Evolutionary conservation across 257 asterid genomes (phyloP).

Genomic region (Lithospermum erythrorhizon): DNA sequence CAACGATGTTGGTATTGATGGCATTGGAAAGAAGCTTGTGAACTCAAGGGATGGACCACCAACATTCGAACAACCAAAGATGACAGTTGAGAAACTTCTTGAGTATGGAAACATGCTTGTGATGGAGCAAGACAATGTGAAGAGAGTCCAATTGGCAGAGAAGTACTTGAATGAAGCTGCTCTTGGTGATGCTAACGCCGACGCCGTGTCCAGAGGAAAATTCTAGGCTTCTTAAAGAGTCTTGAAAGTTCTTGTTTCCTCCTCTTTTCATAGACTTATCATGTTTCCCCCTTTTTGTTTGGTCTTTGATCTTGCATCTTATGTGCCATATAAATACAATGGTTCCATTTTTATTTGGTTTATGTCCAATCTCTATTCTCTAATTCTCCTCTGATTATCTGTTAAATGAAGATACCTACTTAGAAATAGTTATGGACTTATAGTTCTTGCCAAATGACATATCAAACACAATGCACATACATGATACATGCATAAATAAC

Average conservation of each 20-base stretch:
- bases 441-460: too few species aligned
- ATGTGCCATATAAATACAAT: neutral
- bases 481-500: too few species aligned
- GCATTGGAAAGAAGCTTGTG: constrained; percentile 50
- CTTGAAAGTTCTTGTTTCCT: neutral
- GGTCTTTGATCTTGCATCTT: neutral
- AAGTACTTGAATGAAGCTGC: constrained; percentile 62
- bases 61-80: constrained; percentile 55
- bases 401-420: too few species aligned
- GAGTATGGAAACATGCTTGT: constrained; percentile 76
- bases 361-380: too few species aligned
- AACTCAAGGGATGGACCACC: constrained; percentile 79
- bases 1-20: constrained; percentile 36
- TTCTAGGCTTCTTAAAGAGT: constrained; percentile 27
- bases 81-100: constrained; percentile 56
- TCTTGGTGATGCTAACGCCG: constrained; percentile 74
- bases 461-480: too few species aligned
- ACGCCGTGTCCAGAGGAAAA: constrained; percentile 37
- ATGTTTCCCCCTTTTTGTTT: neutral
- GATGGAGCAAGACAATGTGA: constrained; percentile 74
- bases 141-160: constrained; percentile 83
- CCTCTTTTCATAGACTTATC: neutral
- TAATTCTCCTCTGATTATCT: too few species aligned
- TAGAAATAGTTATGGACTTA: too few species aligned
- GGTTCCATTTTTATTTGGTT: too few species aligned